phyloP scores from a whole-genome alignment of 2,329 filamentous ascomycete genomes.

The Neophaeococcomyces mojaviensis region DNA sequence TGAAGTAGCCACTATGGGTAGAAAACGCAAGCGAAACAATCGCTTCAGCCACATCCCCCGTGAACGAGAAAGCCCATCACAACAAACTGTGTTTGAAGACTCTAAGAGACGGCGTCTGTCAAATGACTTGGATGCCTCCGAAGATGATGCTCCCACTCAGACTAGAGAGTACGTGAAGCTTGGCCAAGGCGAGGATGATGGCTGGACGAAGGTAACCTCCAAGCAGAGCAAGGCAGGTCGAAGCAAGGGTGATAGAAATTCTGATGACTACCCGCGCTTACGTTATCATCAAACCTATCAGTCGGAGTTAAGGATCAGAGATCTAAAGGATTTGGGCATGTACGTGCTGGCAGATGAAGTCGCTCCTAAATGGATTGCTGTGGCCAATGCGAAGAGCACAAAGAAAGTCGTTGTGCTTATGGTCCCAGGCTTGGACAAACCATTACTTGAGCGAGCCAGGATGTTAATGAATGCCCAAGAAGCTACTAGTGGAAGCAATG shows the following conservation, averaged over 20 bases:
- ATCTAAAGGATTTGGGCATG: constrained; percentile 51
- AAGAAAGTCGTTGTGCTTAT: constrained; percentile 79
- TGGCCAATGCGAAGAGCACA: constrained; percentile 49
- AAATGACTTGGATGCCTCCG: too few species aligned
- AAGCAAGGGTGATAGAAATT: neutral
- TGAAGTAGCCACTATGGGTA: too few species aligned
- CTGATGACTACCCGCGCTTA: constrained; percentile 1
- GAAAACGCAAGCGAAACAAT: too few species aligned
- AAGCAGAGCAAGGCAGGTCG: neutral
- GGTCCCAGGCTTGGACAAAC: constrained; percentile 83
- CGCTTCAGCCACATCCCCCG: too few species aligned
- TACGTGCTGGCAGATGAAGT: constrained; percentile 56
- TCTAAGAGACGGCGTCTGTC: too few species aligned
- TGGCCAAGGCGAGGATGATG: neutral
- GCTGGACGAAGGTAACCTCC: constrained; percentile 5
- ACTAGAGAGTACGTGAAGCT: too few species aligned
- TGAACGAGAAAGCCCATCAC: too few species aligned
- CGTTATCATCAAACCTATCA: constrained; percentile 18
- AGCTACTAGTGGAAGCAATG: neutral
- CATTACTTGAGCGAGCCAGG: constrained; percentile 54
- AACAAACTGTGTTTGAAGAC: too few species aligned
- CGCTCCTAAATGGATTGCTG: constrained; percentile 56
- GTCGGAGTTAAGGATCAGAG: constrained; percentile 43
- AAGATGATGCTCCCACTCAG: too few species aligned
- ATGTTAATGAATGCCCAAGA: neutral